Conservation (phyloP, 1,284 basidiomycete genomes). For the Xerocomus nothofagi region DNA sequence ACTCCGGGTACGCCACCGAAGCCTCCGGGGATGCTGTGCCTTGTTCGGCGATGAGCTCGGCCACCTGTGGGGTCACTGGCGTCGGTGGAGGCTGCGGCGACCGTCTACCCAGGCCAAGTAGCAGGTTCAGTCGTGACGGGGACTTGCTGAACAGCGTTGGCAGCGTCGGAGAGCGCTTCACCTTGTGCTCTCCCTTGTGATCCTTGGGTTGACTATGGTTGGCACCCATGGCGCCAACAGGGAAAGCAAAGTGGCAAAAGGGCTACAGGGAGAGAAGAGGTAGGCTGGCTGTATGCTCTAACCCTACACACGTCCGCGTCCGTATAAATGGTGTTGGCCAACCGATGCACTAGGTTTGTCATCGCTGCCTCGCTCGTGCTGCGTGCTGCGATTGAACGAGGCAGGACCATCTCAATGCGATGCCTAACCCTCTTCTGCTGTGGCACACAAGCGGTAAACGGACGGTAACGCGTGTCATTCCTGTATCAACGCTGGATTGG, state of each 20-base stretch:
- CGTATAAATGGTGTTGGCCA: slow-evolving; percentile 29
- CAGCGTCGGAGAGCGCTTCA: slow-evolving; percentile 30
- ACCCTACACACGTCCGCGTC: slow-evolving; percentile 15
- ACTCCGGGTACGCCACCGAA: slow-evolving; percentile 21
- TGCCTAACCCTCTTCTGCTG: slow-evolving; percentile 20
- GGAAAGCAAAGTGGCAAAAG: not conserved
- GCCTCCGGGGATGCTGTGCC: slow-evolving; percentile 28
- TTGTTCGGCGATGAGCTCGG: slow-evolving; percentile 12
- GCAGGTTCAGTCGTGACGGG: slow-evolving; percentile 30
- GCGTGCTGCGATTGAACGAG: slow-evolving; percentile 24
- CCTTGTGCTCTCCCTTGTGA: slow-evolving; percentile 22
- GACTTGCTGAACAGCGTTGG: slow-evolving; percentile 28
- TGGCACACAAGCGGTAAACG: slow-evolving; percentile 8
- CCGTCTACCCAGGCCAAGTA: slow-evolving; percentile 30
- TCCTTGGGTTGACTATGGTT: slow-evolving; percentile 29
- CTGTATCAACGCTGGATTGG: too few species aligned
- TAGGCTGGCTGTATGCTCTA: slow-evolving; percentile 1
- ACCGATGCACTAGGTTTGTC: slow-evolving; percentile 17
- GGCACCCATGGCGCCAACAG: slow-evolving; percentile 22
- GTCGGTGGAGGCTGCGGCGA: slow-evolving; percentile 32
- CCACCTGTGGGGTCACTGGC: slow-evolving; percentile 22
- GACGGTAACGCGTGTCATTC: slow-evolving; percentile 12
- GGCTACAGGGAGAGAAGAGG: not conserved
- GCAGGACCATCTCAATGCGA: slow-evolving; percentile 14
- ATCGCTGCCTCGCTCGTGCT: slow-evolving; percentile 30